Base-by-base conservation (phyloP, 2,329 filamentous ascomycete species). In the Curvularia hawaiiensis region DNA sequence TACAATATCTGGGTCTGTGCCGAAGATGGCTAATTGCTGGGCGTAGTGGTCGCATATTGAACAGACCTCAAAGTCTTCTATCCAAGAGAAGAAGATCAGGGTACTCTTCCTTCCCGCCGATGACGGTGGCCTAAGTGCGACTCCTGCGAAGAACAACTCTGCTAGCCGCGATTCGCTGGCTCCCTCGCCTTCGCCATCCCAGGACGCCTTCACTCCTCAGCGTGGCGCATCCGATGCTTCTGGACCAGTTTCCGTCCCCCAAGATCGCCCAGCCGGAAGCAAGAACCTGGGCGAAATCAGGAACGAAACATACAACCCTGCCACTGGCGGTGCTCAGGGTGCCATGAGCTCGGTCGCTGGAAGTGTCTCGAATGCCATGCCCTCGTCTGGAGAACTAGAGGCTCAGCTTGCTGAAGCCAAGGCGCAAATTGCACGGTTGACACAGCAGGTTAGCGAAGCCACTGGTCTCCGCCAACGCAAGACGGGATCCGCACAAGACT, bases 21-120 rank as follows among this genome's bases (percentile, higher is more conserved):
- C 8, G 22, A 14, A 41, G 18, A 20, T 6, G 26, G 9, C 60
- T 68, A 56, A 69, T 41, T 33, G n/a, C 16, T 31, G 38, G 43
- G 48, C 66, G 58, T 69, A 95, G 90, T 96, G 93, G 87, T 86
- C 82, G 67, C 82, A 84, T 85, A 82, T 90, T 74, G 81, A 95
- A 82, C 85, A 88, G 73, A 84, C 84, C 10, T 84, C 90, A 56
- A 98, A 96, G 80, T 82, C 84, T 14, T 83, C 85, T 22, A 89
- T 99, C 58, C 87, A 92, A 71, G 95, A 99, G 82, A 91, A 89
- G 82, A 99, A 98, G 84, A 99, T 99, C 67, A 88, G 94, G 46
- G 95, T 99, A 63, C 84, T 84, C 66, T 99, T 94, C 83, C 83
- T 97, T 41, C 78, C 90, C 47, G 82, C 89, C 10, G 84, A 86